Conservation (phyloP, 1,139 yeast species). For the Lodderomyces oxycetoniae region DNA sequence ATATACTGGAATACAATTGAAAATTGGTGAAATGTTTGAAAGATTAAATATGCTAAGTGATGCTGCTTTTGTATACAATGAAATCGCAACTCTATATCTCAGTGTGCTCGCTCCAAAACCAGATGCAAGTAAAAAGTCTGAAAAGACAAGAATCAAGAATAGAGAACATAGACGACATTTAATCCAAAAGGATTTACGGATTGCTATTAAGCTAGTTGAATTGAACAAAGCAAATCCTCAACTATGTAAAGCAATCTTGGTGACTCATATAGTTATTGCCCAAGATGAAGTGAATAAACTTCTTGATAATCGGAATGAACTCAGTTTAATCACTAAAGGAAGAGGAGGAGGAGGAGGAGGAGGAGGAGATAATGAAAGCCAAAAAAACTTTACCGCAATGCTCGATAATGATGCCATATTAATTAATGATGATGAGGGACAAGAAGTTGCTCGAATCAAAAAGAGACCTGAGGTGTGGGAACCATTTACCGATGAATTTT, state of each 20-base stretch:
- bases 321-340: conserved; percentile 9
- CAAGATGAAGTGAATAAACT: conserved; percentile 41
- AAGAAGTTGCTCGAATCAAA: conserved; percentile 19
- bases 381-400: conserved; percentile 13
- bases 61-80: conserved; percentile 63
- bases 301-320: conserved; percentile 5
- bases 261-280: conserved; percentile 63
- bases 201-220: conserved; percentile 64
- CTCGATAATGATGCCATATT: conserved; percentile 18
- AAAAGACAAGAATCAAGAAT: conserved; percentile 16
- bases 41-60: conserved; percentile 54
- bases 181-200: conserved; percentile 67
- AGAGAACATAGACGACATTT: conserved; percentile 47
- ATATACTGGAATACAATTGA: conserved; percentile 77
- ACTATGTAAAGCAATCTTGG: conserved; percentile 53
- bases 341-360: background rate
- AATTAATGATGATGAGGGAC: conserved; percentile 15
- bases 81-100: conserved; percentile 59
- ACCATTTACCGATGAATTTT: conserved; percentile 71
- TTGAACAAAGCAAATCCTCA: conserved; percentile 47
- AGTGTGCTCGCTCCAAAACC: conserved; percentile 46
- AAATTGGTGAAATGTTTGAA: conserved; percentile 84
- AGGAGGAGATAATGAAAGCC: conserved; percentile 1
- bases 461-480: conserved; percentile 54
- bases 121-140: conserved; percentile 18